These are phyloP conservation scores for Staphylotrichum longicolle DNA, from an alignment of 495 filamentous ascomycete genomes.

Conservation along the genomic window DNA sequence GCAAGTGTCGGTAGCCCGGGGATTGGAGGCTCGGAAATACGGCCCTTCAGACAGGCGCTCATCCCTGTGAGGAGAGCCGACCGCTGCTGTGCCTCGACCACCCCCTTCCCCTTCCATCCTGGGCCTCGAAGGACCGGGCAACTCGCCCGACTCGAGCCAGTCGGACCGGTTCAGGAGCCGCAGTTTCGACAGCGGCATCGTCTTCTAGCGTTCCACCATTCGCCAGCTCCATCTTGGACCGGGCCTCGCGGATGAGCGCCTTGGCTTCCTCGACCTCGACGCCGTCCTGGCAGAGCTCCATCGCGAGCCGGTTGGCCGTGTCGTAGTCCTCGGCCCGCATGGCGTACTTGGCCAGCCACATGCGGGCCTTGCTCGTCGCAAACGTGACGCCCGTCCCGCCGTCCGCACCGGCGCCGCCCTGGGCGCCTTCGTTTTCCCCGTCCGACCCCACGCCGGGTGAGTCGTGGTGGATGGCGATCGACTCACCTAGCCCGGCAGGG, in stretches of 20 bases:
- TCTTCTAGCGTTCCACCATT: conserved; percentile 34
- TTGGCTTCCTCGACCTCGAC: conserved; percentile 98
- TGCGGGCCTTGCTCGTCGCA: conserved; percentile 83
- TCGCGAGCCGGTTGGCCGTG: conserved; percentile 76
- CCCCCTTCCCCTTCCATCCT: neutral
- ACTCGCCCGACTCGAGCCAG: neutral
- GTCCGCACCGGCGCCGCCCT: conserved; percentile 39
- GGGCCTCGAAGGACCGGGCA: neutral
- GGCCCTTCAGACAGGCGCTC: neutral
- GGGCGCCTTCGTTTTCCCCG: conserved; percentile 38
- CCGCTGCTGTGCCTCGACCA: conserved; percentile 4
- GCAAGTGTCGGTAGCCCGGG: no score
- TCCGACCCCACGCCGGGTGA: conserved; percentile 54
- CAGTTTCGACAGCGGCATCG: conserved; percentile 11
- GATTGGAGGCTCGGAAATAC: no score
- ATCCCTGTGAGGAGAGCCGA: conserved; percentile 3
- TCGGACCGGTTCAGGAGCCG: conserved; percentile 10
- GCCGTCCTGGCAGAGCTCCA: conserved; percentile 92
- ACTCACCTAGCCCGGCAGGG: conserved; percentile 44
- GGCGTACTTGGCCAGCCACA: conserved; percentile 88
- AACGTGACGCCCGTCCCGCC: conserved; percentile 74
- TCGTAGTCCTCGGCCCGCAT: conserved; percentile 69
- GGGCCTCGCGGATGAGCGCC: conserved; percentile 84
- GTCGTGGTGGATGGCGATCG: conserved; percentile 45
- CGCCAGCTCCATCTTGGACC: conserved; percentile 69